phyloP scores from a whole-genome alignment of 1,284 basidiomycete species.

The Moesziomyces parantarcticus region DNA sequence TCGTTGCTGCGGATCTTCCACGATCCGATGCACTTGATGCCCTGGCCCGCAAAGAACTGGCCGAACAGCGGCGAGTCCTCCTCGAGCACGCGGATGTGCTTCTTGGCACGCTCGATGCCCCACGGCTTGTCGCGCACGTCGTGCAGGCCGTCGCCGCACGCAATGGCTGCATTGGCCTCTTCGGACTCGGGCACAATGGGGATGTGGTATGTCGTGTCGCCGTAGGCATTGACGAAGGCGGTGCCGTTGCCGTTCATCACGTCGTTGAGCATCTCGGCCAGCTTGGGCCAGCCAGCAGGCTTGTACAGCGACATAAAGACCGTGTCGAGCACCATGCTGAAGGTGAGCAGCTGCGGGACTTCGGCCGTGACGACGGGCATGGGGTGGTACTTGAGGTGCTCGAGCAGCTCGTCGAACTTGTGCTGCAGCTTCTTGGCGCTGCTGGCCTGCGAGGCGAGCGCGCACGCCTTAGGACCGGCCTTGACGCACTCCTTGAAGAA shows the following conservation, averaged over 20 bases:
- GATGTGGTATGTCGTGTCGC: conserved; percentile 28
- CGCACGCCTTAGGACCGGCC: conserved; percentile 38
- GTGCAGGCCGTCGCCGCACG: conserved; percentile 38
- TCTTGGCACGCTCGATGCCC: conserved; percentile 30
- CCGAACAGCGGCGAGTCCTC: conserved; percentile 41
- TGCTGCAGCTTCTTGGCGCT: conserved; percentile 27
- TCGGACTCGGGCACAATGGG: conserved; percentile 29
- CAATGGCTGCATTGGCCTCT: conserved; percentile 36
- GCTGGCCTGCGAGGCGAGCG: conserved; percentile 25
- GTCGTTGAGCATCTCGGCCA: conserved; percentile 43
- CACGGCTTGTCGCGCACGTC: conserved; percentile 19
- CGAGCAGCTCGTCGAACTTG: conserved; percentile 37
- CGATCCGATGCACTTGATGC: conserved; percentile 28
- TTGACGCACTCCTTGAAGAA: conserved; percentile 48
- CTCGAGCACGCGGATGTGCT: conserved; percentile 30
- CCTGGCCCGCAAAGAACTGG: conserved; percentile 36
- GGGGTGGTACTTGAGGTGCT: conserved; percentile 41
- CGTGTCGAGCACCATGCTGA: conserved; percentile 32
- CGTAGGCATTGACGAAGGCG: conserved; percentile 37
- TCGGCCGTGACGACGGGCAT: conserved; percentile 35
- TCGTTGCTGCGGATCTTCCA: conserved; percentile 49
- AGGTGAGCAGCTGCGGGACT: conserved; percentile 48
- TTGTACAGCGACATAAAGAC: conserved; percentile 43
- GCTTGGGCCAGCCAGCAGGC: conserved; percentile 37
- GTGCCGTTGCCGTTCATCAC: conserved; percentile 41